Evolutionary conservation across 345 rosid species (phyloP).

Genomic region (Eucalyptus paniculata): DNA sequence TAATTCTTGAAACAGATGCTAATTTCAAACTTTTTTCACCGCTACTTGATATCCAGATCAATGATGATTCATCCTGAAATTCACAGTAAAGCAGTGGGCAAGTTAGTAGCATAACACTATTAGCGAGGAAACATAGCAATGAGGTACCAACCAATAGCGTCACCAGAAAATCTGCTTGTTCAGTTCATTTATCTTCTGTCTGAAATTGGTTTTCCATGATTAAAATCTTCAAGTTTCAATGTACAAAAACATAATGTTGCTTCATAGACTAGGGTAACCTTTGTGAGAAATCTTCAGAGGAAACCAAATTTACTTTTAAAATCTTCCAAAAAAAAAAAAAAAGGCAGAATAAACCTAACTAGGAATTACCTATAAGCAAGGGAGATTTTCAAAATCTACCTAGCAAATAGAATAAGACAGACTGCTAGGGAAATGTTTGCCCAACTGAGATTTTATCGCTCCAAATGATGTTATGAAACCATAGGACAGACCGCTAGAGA

Average conservation of each 20-base stretch:
- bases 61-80: slow-evolving; percentile 81
- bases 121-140: not conserved
- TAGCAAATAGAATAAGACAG: not conserved
- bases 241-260: not conserved
- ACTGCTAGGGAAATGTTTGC: not conserved
- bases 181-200: not conserved
- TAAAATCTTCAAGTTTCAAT: not conserved
- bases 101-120: not conserved
- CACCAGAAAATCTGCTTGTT: not conserved
- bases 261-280: not conserved
- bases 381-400: not conserved
- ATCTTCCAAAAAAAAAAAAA: not conserved
- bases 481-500: not conserved
- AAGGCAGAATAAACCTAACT: not conserved
- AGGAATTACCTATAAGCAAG: not conserved
- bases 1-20: slow-evolving; percentile 62
- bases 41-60: slow-evolving; percentile 78
- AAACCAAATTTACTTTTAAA: not conserved
- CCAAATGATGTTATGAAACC: not conserved
- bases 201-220: not conserved
- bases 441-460: not conserved
- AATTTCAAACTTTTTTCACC: slow-evolving; percentile 84
- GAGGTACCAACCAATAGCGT: not conserved
- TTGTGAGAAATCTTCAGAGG: not conserved
- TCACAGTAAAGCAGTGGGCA: not conserved